A percentile compares a stretch with the other conserved stretches of the same genome.
Conservation (phyloP, 2,329 filamentous ascomycete genomes). For the Diaporthe sp. region DNA sequence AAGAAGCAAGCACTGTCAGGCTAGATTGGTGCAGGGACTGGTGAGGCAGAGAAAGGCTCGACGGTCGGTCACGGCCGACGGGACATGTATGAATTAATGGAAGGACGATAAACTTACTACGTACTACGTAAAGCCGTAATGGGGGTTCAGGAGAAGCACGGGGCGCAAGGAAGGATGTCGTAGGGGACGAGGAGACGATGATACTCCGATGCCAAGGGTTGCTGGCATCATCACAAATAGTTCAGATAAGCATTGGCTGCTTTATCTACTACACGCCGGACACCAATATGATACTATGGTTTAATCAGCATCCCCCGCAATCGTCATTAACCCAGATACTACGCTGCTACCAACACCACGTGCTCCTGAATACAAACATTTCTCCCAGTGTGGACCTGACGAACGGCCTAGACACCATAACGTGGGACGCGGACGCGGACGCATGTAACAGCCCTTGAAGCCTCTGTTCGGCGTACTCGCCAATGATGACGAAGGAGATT, state of each 20-base stretch:
- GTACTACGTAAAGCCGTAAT: constrained; percentile 41
- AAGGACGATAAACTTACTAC: constrained; percentile 35
- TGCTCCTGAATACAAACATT: not conserved
- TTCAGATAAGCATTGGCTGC: constrained; percentile 31
- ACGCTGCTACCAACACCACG: not conserved
- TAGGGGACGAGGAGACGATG: constrained; percentile 35
- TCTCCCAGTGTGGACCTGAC: not conserved
- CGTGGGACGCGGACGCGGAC: not conserved
- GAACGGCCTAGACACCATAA: no score
- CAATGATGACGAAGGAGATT: not conserved
- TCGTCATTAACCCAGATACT: not conserved
- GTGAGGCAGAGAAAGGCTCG: not conserved
- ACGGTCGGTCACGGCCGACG: constrained; percentile 4
- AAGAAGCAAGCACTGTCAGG: constrained; percentile 29
- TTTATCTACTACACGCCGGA: constrained; percentile 38
- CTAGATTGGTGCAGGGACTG: not conserved
- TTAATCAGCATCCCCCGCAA: constrained; percentile 8
- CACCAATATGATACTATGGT: constrained; percentile 28
- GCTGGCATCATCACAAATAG: constrained; percentile 39
- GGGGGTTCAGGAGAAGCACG: constrained; percentile 8
- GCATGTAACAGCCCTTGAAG: not conserved
- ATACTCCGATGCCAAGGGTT: constrained; percentile 41
- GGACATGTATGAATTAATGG: constrained; percentile 38
- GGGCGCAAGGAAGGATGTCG: not conserved
- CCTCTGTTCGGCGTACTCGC: not conserved